Evolutionary conservation across 805 yeast genomes (phyloP), one percentile per base, ranked within the genome.

Genomic region (Metschnikowia sp.): DNA sequence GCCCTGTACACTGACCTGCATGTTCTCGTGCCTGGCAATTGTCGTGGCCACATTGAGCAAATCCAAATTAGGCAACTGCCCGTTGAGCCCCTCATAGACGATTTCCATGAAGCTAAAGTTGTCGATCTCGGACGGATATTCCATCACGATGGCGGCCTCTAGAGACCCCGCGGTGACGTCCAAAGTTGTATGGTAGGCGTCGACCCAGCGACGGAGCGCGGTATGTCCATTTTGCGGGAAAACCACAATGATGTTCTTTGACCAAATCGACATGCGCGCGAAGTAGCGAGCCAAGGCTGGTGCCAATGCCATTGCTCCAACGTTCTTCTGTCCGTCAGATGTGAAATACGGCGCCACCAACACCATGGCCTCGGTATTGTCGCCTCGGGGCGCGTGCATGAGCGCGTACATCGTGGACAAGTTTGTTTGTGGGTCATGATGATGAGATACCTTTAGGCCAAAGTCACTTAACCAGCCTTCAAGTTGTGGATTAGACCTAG

Each of bases 41-140:
- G 78, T 70, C n/a, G 83, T 83, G 3, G 88, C 96, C 28, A 90
- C 79, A 61, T 94, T 94, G 40, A 94, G 70, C 47, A 94, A 69
- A 68, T 94, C 99, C 58, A 94, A 75, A 63, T 94, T 94, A 12
- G 99, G 99, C 54, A 91, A 75, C 66, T 90, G 97, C 18, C 99
- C 99, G 61, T 94, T 94, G 49, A 91, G 73, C 0, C 99, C 99
- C 50, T 86, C 89, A 62, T 88, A 92, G 40, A 70, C 74, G 38
- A 94, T 64, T 62, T 91, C 96, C 31, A 87, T 66, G 58, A 78
- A 81, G 47, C 86, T 88, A 62, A 90, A 80, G 55, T 79, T 75
- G 63, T 91, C 98, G 1, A 66, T 64, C 8, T 70, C 69, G 8
- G 81, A 77, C 3, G 94, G 82, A 60, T 79, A 89, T 63, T 94